phyloP scores from a whole-genome alignment of 208 protist genomes.

The Phytomonas sp. region DNA sequence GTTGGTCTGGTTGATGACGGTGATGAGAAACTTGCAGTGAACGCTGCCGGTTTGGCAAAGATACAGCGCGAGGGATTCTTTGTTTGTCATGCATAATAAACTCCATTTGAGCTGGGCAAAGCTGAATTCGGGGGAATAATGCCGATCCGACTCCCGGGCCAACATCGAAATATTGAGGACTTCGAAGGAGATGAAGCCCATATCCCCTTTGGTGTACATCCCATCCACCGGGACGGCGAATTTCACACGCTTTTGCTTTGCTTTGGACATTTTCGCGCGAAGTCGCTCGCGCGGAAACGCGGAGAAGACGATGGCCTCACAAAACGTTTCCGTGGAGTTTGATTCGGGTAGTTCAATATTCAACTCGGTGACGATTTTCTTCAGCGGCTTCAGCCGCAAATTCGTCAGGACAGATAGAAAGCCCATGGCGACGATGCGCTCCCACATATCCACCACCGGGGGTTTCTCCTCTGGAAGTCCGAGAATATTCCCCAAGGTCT shows the following conservation, averaged over 20 bases:
- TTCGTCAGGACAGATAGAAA: slow-evolving; percentile 84
- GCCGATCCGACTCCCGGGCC: slow-evolving; percentile 74
- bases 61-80: slow-evolving; percentile 83
- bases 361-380: slow-evolving; percentile 80
- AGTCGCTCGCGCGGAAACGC: slow-evolving; percentile 81
- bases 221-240: slow-evolving; percentile 65
- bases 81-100: slow-evolving; percentile 87
- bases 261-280: slow-evolving; percentile 57
- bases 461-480: slow-evolving; percentile 72
- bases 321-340: slow-evolving; percentile 86
- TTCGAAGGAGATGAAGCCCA: slow-evolving; percentile 87
- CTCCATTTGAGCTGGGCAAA: slow-evolving; percentile 84
- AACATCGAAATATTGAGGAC: slow-evolving; percentile 85
- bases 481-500: slow-evolving; percentile 60
- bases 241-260: slow-evolving; percentile 76
- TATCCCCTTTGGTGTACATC: slow-evolving; percentile 77
- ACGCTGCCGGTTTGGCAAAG: slow-evolving; percentile 86
- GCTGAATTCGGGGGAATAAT: slow-evolving; percentile 87
- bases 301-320: slow-evolving; percentile 79
- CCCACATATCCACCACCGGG: slow-evolving; percentile 82
- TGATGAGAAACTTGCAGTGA: slow-evolving; percentile 89
- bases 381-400: slow-evolving; percentile 80
- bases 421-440: slow-evolving; percentile 87
- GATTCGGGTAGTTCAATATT: slow-evolving; percentile 58
- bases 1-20: slow-evolving; percentile 78